A percentile compares a stretch with the other conserved stretches of the same genome.
These are phyloP conservation scores for Talaromyces pinophilus DNA, from an alignment of 2,329 filamentous ascomycete species.

Conservation along the genomic window DNA sequence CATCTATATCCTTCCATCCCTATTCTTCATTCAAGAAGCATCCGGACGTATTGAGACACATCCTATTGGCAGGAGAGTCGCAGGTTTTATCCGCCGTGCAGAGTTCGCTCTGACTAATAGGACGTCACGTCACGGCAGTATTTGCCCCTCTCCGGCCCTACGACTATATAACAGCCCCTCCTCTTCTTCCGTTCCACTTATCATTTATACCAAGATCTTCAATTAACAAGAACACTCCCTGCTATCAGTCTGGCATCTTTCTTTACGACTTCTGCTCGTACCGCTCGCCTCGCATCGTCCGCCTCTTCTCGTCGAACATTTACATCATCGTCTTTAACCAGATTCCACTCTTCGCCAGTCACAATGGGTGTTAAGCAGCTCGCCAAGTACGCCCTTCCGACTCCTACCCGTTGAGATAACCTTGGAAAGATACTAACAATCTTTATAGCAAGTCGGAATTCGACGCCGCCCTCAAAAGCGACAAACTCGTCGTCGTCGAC, in stretches of 20 bases:
- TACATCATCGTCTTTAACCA: conserved; percentile 35
- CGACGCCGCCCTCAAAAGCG: conserved; percentile 47
- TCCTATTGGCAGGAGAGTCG: conserved; percentile 1
- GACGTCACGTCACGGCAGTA: conserved; percentile 6
- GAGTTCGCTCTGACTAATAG: conserved; percentile 9
- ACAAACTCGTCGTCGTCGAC: conserved; percentile 73
- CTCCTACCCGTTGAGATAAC: conserved; percentile 27
- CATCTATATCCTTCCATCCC: background rate
- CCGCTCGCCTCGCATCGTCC: conserved; percentile 2
- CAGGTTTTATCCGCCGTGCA: conserved; percentile 5
- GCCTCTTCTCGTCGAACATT: conserved; percentile 28
- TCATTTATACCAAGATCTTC: background rate
- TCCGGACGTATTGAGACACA: background rate
- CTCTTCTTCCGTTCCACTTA: background rate
- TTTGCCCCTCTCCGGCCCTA: conserved; percentile 5
- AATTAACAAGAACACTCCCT: background rate
- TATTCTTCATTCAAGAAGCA: background rate
- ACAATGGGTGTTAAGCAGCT: conserved; percentile 51
- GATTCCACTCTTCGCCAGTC: conserved; percentile 46
- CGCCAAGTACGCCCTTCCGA: conserved; percentile 37
- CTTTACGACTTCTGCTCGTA: background rate
- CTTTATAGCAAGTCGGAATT: conserved; percentile 60
- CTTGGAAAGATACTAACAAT: background rate
- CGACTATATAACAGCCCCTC: conserved; percentile 8
- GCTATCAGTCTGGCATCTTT: conserved; percentile 9